Percentiles rank a stretch among this genome's conserved stretches.
Evolutionary conservation across 2,329 filamentous ascomycete genomes (phyloP).

Genomic region (Magnaporthales sp.): DNA sequence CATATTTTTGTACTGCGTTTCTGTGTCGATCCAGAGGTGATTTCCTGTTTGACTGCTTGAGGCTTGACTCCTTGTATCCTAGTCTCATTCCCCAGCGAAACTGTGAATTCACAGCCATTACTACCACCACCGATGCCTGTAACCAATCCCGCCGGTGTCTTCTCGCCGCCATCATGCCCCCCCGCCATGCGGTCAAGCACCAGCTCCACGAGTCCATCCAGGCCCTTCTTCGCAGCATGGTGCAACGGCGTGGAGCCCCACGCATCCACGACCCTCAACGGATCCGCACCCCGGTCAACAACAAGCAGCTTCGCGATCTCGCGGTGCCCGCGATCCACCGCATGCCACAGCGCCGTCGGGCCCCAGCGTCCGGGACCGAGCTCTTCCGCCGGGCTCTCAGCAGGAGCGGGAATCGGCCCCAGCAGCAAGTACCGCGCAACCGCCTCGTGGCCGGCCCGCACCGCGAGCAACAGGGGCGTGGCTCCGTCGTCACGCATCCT

Average conservation of each 20-base stretch:
- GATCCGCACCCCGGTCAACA: conserved; percentile 12
- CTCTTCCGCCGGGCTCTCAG: neutral
- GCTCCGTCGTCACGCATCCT: conserved; percentile 14
- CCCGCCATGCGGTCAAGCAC: neutral
- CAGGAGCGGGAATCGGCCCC: neutral
- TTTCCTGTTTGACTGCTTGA: neutral
- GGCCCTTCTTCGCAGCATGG: conserved; percentile 17
- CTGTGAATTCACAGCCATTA: neutral
- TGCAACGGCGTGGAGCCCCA: conserved; percentile 20
- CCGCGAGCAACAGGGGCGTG: conserved; percentile 15
- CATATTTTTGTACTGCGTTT: neutral
- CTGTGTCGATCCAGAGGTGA: neutral
- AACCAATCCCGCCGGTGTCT: neutral
- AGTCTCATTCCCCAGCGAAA: neutral
- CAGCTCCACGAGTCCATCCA: conserved; percentile 14
- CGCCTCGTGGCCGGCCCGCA: conserved; percentile 13
- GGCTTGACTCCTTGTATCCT: neutral
- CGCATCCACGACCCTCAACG: conserved; percentile 9
- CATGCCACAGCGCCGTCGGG: conserved; percentile 9
- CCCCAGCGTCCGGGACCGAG: neutral
- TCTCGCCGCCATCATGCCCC: neutral
- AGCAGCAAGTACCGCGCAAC: conserved; percentile 11
- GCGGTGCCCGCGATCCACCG: conserved; percentile 10
- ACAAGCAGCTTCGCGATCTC: conserved; percentile 13
- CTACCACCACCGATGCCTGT: neutral